These are phyloP conservation scores for Eutrema yunnanense DNA, from an alignment of 345 rosid genomes.

Conservation along the genomic window DNA sequence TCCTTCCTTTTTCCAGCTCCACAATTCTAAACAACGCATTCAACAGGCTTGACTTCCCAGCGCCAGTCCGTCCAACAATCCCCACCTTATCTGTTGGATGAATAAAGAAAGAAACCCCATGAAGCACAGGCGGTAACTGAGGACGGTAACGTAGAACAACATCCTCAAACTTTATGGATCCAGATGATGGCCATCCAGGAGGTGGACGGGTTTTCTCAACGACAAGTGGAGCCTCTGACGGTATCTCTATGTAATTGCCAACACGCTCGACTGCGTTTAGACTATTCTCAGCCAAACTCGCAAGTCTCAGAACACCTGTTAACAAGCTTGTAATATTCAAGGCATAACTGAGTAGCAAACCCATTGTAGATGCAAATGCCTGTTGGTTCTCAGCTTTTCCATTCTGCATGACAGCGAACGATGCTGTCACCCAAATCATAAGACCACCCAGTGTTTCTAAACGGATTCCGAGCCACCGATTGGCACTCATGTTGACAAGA, in stretches of 20 bases:
- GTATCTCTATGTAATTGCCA: constrained; percentile 83
- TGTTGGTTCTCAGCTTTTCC: constrained; percentile 80
- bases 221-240: constrained; percentile 79
- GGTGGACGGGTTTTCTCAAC: constrained; percentile 91
- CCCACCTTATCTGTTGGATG: constrained; percentile 86
- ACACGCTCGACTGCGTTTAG: constrained; percentile 93
- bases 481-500: constrained; percentile 85
- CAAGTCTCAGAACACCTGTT: constrained; percentile 90
- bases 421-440: constrained; percentile 98
- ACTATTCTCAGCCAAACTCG: constrained; percentile 98
- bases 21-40: constrained; percentile 81
- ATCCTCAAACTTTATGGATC: constrained; percentile 84
- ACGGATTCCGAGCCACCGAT: constrained; percentile 95
- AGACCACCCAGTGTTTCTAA: constrained; percentile 90
- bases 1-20: constrained; percentile 69
- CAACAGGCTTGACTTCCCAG: constrained; percentile 86
- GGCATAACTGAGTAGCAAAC: constrained; percentile 95
- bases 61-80: constrained; percentile 89
- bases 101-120: constrained; percentile 72
- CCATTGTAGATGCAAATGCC: constrained; percentile 94
- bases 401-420: constrained; percentile 97
- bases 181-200: constrained; percentile 99
- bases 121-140: constrained; percentile 93
- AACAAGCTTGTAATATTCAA: constrained; percentile 79
- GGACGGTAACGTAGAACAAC: constrained; percentile 91